These are phyloP conservation scores for Pavlovales sp. DNA, from an alignment of 208 protist genomes.

Conservation along the genomic window DNA sequence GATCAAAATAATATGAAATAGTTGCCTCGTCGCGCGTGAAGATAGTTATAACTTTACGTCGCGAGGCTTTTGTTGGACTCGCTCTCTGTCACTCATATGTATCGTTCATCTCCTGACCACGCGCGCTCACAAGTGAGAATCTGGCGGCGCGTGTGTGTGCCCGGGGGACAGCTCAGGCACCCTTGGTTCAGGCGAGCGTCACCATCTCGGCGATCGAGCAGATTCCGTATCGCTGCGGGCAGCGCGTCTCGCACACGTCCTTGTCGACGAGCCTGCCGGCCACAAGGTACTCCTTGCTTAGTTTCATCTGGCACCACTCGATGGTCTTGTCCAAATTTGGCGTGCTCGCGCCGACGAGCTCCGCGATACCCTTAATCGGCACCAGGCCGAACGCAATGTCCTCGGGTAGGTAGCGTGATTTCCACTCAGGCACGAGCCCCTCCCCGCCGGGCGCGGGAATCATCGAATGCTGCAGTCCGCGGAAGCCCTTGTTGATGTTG, in stretches of 20 bases:
- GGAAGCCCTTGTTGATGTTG: slow-evolving; percentile 29
- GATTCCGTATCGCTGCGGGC: too few species aligned
- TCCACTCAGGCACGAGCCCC: slow-evolving; percentile 28
- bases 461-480: slow-evolving; percentile 22
- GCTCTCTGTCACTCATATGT: too few species aligned
- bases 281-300: slow-evolving; percentile 39
- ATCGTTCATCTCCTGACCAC: too few species aligned
- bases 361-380: slow-evolving; percentile 31
- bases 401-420: slow-evolving; percentile 38
- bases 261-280: neutral
- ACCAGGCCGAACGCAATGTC: slow-evolving; percentile 46
- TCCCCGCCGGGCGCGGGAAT: neutral
- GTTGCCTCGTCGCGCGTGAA: too few species aligned
- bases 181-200: too few species aligned
- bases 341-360: slow-evolving; percentile 25
- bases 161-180: too few species aligned
- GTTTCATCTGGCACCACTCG: slow-evolving; percentile 31
- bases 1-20: too few species aligned
- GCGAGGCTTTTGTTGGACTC: too few species aligned
- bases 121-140: too few species aligned
- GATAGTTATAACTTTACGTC: too few species aligned
- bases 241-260: neutral
- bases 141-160: too few species aligned
- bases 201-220: too few species aligned
- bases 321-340: slow-evolving; percentile 21